Percentiles rank a stretch among this genome's conserved stretches.
Conservation (phyloP, 768 basidiomycete genomes). For the Hydnum rufescens region DNA sequence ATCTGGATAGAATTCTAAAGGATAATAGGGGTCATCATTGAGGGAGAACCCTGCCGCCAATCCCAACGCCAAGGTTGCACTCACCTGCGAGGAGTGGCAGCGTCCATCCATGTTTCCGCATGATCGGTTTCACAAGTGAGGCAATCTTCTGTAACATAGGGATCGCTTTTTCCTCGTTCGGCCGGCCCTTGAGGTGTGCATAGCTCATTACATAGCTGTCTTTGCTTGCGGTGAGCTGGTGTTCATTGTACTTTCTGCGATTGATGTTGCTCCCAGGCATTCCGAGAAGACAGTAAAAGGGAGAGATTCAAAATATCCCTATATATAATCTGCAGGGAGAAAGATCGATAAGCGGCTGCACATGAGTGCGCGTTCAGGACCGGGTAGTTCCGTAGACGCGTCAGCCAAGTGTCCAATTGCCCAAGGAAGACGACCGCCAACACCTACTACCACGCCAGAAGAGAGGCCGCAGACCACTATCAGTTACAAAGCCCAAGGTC, state of each 20-base stretch:
- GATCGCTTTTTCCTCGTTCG: conserved; percentile 47
- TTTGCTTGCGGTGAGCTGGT: not conserved
- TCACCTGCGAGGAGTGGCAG: conserved; percentile 36
- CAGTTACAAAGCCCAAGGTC: conserved; percentile 90
- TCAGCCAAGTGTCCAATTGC: no score
- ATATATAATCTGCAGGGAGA: not conserved
- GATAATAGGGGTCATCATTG: not conserved
- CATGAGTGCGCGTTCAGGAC: no score
- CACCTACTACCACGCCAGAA: conserved; percentile 89
- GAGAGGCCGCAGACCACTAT: conserved; percentile 83
- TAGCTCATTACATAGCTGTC: conserved; percentile 26
- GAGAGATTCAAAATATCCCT: not conserved
- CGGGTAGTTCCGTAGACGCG: no score
- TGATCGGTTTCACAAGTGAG: conserved; percentile 80
- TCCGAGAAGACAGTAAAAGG: not conserved
- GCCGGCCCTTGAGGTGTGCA: conserved; percentile 48
- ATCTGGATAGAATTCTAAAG: conserved; percentile 75
- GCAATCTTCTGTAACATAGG: conserved; percentile 47
- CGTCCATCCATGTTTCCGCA: conserved; percentile 68
- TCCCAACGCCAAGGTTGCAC: not conserved
- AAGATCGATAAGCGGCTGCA: not conserved
- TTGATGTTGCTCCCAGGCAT: not conserved
- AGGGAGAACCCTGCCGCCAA: not conserved
- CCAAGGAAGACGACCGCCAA: no score
- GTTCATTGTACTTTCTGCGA: not conserved